Conservation (phyloP, 1,284 basidiomycete species). For the Ganoderma sp. region DNA sequence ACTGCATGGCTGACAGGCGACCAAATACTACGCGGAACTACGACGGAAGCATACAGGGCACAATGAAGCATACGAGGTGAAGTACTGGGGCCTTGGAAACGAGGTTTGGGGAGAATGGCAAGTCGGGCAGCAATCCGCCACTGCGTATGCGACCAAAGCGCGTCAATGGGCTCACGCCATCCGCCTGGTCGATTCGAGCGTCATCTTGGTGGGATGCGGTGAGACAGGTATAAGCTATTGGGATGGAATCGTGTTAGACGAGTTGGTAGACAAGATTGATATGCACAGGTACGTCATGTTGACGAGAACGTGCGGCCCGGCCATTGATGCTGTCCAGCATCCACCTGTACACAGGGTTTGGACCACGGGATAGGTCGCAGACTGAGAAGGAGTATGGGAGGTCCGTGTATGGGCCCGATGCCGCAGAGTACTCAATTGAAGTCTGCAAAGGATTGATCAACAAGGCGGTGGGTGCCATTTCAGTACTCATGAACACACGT, state of each 20-base stretch:
- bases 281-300: constrained; percentile 37
- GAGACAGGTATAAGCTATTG: constrained; percentile 53
- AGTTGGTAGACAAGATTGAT: constrained; percentile 43
- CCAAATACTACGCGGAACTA: constrained; percentile 65
- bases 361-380: constrained; percentile 35
- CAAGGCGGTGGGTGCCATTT: constrained; percentile 30
- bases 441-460: constrained; percentile 53
- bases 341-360: constrained; percentile 40
- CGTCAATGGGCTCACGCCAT: constrained; percentile 71
- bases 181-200: constrained; percentile 61
- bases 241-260: constrained; percentile 45
- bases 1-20: not conserved
- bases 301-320: not conserved
- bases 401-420: constrained; percentile 45
- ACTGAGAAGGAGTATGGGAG: constrained; percentile 36
- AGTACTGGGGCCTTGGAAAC: constrained; percentile 46
- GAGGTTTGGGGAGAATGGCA: constrained; percentile 72
- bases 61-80: constrained; percentile 58
- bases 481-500: too few relatives aligned
- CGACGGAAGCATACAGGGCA: constrained; percentile 60
- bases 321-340: constrained; percentile 22
- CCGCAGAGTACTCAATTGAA: constrained; percentile 55
- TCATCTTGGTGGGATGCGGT: constrained; percentile 65
- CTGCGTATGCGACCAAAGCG: constrained; percentile 64
- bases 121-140: constrained; percentile 64